These are phyloP conservation scores for Hypsizygus marmoreus DNA, from an alignment of 768 basidiomycete species.

Conservation along the genomic window DNA sequence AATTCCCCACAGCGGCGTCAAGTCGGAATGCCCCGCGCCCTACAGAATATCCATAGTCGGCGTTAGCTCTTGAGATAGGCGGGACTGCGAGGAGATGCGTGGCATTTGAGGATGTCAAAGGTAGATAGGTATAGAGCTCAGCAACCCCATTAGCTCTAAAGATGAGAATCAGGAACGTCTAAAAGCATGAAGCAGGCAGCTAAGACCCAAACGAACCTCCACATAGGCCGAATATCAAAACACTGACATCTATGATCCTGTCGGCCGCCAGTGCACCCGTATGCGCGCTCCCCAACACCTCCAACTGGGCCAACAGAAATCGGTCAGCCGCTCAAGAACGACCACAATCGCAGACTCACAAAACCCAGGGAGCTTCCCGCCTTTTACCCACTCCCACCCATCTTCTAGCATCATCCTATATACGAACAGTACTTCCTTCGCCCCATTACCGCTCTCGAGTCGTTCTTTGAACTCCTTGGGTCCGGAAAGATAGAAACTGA, in stretches of 20 bases:
- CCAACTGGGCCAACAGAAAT: slow-evolving; percentile 42
- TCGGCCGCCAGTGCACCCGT: slow-evolving; percentile 69
- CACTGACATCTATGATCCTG: slow-evolving; percentile 63
- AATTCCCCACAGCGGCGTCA: slow-evolving; percentile 49
- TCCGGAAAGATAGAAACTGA: slow-evolving; percentile 69
- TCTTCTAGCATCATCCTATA: slow-evolving; percentile 67
- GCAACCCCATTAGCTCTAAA: slow-evolving; percentile 51
- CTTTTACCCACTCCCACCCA: slow-evolving; percentile 70
- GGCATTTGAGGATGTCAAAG: slow-evolving; percentile 48
- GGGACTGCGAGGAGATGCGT: slow-evolving; percentile 47
- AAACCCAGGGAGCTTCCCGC: slow-evolving; percentile 76
- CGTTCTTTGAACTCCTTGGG: slow-evolving; percentile 41
- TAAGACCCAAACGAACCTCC: slow-evolving; percentile 51
- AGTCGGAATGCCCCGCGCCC: slow-evolving; percentile 67
- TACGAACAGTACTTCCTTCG: slow-evolving; percentile 59
- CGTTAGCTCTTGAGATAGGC: slow-evolving; percentile 48
- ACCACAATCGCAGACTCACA: slow-evolving; percentile 42
- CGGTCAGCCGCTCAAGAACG: background rate
- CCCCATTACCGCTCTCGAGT: slow-evolving; percentile 38
- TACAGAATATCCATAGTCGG: slow-evolving; percentile 66
- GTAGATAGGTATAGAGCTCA: slow-evolving; percentile 74
- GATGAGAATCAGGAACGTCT: background rate
- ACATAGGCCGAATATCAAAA: slow-evolving; percentile 75
- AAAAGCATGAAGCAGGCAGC: background rate
- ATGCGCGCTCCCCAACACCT: slow-evolving; percentile 56